A percentile compares a stretch with the other conserved stretches of the same genome.
Conservation (phyloP, 2,329 filamentous ascomycete genomes). For the Geosmithia morbida region DNA sequence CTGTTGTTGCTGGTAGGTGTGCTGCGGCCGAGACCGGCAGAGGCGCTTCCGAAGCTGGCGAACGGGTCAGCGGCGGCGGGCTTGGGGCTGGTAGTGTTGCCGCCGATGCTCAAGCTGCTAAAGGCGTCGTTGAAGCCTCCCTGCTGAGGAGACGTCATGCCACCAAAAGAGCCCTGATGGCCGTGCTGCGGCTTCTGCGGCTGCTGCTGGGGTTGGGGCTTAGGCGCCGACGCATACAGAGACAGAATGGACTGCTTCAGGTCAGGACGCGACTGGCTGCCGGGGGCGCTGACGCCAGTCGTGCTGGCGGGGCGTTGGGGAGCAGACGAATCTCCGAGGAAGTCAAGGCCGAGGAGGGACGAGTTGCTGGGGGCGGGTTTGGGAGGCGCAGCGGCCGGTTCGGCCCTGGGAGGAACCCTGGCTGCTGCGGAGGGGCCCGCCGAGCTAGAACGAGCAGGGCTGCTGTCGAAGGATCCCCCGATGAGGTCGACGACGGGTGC, state of each 20-base stretch:
- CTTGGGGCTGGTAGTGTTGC: slow-evolving; percentile 25
- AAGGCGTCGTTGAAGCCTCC: slow-evolving; percentile 63
- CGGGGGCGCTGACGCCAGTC: slow-evolving; percentile 43
- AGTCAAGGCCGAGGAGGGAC: slow-evolving; percentile 83
- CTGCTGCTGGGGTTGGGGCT: slow-evolving; percentile 49
- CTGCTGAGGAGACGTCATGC: slow-evolving; percentile 28
- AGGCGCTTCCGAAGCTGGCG: slow-evolving; percentile 36
- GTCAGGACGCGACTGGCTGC: slow-evolving; percentile 68
- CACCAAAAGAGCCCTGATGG: slow-evolving; percentile 49
- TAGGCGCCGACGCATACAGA: slow-evolving; percentile 73
- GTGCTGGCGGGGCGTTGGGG: slow-evolving; percentile 77
- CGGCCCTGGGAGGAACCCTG: slow-evolving; percentile 52
- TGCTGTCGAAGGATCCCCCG: slow-evolving; percentile 46
- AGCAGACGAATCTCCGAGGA: slow-evolving; percentile 62
- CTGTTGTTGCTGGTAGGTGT: slow-evolving; percentile 14
- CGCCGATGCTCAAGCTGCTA: slow-evolving; percentile 28
- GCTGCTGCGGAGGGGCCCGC: slow-evolving; percentile 43
- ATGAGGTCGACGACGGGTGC: slow-evolving; percentile 64
- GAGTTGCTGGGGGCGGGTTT: slow-evolving; percentile 59
- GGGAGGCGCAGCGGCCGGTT: slow-evolving; percentile 42
- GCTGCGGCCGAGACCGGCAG: slow-evolving; percentile 11
- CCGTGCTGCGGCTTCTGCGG: slow-evolving; percentile 33
- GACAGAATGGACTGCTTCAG: slow-evolving; percentile 96
- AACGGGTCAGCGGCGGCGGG: slow-evolving; percentile 35
- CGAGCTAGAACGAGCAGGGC: slow-evolving; percentile 42